These are phyloP conservation scores for Cutaneotrichosporon daszewskae DNA, from an alignment of 1,284 basidiomycete genomes.

Conservation along the genomic window DNA sequence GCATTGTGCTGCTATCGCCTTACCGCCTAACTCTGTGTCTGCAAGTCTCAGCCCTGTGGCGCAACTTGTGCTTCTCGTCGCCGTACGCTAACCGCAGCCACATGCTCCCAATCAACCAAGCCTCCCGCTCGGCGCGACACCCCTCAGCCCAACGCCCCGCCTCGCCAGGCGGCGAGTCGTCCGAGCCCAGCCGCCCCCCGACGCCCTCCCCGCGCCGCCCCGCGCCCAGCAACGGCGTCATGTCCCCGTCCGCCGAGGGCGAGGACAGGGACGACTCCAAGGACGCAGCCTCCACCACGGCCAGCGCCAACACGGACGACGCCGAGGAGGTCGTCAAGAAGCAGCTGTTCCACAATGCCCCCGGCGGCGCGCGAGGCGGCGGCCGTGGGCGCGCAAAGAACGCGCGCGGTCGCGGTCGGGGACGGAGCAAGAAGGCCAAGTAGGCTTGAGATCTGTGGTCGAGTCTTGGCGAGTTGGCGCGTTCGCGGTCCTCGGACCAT, in stretches of 20 bases:
- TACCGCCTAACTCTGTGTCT: neutral
- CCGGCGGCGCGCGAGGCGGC: neutral
- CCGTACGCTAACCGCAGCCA: constrained; percentile 10
- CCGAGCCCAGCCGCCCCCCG: constrained; percentile 8
- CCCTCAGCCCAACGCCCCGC: constrained; percentile 4
- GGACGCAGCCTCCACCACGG: neutral
- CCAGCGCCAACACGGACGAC: neutral
- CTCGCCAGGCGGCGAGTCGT: constrained; percentile 4
- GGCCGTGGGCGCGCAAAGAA: neutral
- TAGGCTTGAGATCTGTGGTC: too few relatives aligned
- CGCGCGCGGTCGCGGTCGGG: neutral
- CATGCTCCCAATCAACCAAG: constrained; percentile 19
- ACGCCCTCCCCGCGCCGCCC: constrained; percentile 2
- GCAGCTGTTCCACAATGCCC: constrained; percentile 14
- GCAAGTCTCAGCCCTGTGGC: neutral
- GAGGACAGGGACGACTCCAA: neutral
- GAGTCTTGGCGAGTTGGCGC: too few relatives aligned
- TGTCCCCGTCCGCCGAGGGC: constrained; percentile 2
- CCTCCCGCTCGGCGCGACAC: constrained; percentile 9
- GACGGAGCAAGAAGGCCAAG: neutral
- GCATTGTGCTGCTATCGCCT: neutral
- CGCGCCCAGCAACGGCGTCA: constrained; percentile 1
- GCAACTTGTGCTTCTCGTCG: neutral
- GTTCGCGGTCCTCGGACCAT: too few relatives aligned
- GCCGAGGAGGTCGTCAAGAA: constrained; percentile 14